A percentile compares a stretch with the other conserved stretches of the same genome.
Conservation (phyloP, 106 monocot genomes). For the Amphibolis antarctica region DNA sequence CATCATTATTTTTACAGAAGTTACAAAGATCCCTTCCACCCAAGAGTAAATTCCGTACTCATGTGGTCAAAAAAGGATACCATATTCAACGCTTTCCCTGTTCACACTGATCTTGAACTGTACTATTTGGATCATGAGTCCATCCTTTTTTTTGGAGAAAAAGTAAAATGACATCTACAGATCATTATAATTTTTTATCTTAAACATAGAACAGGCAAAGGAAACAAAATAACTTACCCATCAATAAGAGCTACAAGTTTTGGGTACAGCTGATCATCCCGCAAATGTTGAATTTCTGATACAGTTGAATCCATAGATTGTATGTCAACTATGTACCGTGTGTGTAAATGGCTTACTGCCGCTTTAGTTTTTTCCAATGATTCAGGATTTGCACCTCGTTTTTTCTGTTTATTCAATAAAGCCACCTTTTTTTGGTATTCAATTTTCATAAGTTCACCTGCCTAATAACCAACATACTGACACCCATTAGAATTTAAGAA, state of each 20-base stretch:
- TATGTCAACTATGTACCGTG: conserved; percentile 84
- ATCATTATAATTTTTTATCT: no score
- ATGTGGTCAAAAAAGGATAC: no score
- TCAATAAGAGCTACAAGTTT: conserved; percentile 61
- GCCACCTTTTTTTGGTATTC: conserved; percentile 74
- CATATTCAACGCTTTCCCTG: no score
- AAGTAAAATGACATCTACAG: no score
- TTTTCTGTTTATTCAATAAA: conserved; percentile 65
- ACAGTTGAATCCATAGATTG: conserved; percentile 93
- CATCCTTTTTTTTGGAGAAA: no score
- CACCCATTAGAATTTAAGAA: not conserved
- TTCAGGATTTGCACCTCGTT: conserved; percentile 38
- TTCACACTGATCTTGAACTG: no score
- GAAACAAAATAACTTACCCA: conserved; percentile 35
- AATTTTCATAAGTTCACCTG: conserved; percentile 73
- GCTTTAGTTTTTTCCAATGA: conserved; percentile 60
- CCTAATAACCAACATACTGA: conserved; percentile 16
- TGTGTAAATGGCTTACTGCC: conserved; percentile 82
- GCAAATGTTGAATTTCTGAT: conserved; percentile 66
- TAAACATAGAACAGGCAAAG: no score
- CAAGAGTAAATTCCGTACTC: no score
- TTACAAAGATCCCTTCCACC: no score
- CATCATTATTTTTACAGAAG: no score
- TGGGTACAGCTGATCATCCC: conserved; percentile 60
- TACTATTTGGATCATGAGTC: no score